A percentile compares a stretch with the other conserved stretches of the same genome.
These are phyloP conservation scores for Sporothrix mexicana DNA, from an alignment of 2,329 filamentous ascomycete genomes.

Conservation along the genomic window DNA sequence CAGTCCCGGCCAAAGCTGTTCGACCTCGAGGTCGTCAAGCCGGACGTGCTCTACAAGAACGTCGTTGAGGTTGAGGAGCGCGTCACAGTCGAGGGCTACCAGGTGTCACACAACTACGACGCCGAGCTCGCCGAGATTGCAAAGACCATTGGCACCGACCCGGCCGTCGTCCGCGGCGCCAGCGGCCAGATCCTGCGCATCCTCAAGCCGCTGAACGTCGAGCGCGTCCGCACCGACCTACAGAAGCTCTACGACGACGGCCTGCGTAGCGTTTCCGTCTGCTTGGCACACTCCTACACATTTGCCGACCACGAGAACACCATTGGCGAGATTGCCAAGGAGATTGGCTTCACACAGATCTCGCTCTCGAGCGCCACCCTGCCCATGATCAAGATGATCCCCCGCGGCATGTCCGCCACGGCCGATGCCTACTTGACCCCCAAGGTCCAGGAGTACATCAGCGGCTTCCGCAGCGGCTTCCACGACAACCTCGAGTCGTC, in stretches of 20 bases:
- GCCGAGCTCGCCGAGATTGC: conserved; percentile 76
- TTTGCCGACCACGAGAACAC: conserved; percentile 37
- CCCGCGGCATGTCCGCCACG: conserved; percentile 71
- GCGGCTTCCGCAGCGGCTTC: conserved; percentile 69
- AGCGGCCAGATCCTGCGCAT: conserved; percentile 54
- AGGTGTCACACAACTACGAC: conserved; percentile 27
- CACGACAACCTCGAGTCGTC: conserved; percentile 21
- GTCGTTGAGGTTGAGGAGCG: conserved; percentile 89
- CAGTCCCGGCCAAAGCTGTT: conserved; percentile 92
- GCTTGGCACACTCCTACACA: conserved; percentile 37
- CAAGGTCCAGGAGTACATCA: conserved; percentile 72
- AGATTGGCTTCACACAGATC: conserved; percentile 77
- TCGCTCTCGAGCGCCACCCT: conserved; percentile 32
- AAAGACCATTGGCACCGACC: conserved; percentile 47
- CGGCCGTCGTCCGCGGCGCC: conserved; percentile 48
- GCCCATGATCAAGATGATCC: conserved; percentile 80
- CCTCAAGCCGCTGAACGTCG: conserved; percentile 64
- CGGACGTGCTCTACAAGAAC: conserved; percentile 81
- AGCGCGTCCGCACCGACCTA: conserved; percentile 63
- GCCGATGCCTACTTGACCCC: conserved; percentile 77
- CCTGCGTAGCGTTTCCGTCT: conserved; percentile 60
- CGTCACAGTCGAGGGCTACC: conserved; percentile 74
- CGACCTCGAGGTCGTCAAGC: conserved; percentile 82
- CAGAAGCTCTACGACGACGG: conserved; percentile 60
- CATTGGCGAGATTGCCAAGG: conserved; percentile 47